Base-by-base conservation (phyloP, 2,329 filamentous ascomycete genomes). In the Penicillium sp. region DNA sequence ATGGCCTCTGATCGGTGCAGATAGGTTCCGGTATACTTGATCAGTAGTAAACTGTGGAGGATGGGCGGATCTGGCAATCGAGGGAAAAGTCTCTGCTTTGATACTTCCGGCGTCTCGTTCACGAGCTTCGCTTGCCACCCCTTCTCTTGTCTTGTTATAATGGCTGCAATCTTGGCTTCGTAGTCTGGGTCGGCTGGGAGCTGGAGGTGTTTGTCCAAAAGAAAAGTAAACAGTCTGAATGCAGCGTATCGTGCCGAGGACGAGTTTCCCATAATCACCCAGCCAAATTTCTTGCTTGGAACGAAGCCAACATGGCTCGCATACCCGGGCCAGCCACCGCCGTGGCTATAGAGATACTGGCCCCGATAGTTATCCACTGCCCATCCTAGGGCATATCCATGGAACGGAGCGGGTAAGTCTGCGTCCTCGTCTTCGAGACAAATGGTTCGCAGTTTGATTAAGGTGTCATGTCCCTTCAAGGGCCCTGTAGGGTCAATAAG, bases 361-460 rank as follows among this genome's bases (percentile, higher is more conserved):
- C 63, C 63, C 7, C 52, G 61, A 22, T 64, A 65, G 11, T 53
- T 53, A 14, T 64, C 58, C 4, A 62, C 51, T 6, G 55, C 59
- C 64, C 63, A 66, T 3, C 64, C 64, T 0, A 66, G 48, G 4
- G 61, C 58, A 29, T 67, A 65, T 1, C 53, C 44, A 45, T 61
- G 62, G 13, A 58, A 58, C 18, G 57, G 57, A 9, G 48, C 47
- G 0, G 61, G 57, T 7, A 56, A 48, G 29, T 50, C 53, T 5
- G 55, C 34, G 32, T 56, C 54, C 1, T 38, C 43, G n/a, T 46
- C 45, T 0, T 57, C 51, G 13, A 46, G 45, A 39, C 55, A 48
- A 4, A 58, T 43, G 2, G 48, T 51, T 3, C 60, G 58, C 1
- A 58, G 63, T 11, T 46, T 34, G 1, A 55, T 48, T 3, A 64